Evolutionary conservation across 768 basidiomycete species (phyloP), one percentile per base, ranked within the genome.

Genomic region (Suillus plorans): DNA sequence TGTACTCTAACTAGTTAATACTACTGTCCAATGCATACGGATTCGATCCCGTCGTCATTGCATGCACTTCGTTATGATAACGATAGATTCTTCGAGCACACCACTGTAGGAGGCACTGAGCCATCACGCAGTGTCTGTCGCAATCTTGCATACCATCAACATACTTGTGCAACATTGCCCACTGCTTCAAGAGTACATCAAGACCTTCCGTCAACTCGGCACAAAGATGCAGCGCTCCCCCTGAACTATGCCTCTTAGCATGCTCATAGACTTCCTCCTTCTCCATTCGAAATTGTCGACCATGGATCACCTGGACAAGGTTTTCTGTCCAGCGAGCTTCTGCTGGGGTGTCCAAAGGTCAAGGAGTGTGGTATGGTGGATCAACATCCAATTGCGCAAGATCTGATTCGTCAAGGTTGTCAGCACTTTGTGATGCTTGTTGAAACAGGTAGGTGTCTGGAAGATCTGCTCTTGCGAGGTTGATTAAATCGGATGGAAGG

Each of bases 321-420:
- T 25, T 49, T 58, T 58, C 14, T 64, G 52, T 64, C 36, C 16
- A 47, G 10, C 10, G 10, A 45, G n/a, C 45, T n/a, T 45, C 45
- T 45, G 45, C 45, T 45, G 45, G 45, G 10, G 45, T 45, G 1
- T 45, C n/a, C 0, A 45, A 45, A 34, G 44, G 58, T 39, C 18
- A 20, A n/a, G 63, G 63, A 47, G 59, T 22, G 13, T 49, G 20
- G 44, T 64, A 64, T 16, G 63, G 63, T 22, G 63, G 59, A 59
- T 45, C n/a, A 41, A 14, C 0, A 34, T 64, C 63, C 63, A 47
- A 64, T 50, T 60, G 45, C 1, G 14, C 12, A 13, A 61, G 42
- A n/a, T 61, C 34, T 18, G 45, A 64, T 61, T 64, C 47, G 7
- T 64, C 44, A 13, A 64, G 34, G 28, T 41, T 39, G 44, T 64